Evolutionary conservation across 768 basidiomycete species (phyloP).

Genomic region (Termitomyces sp.): DNA sequence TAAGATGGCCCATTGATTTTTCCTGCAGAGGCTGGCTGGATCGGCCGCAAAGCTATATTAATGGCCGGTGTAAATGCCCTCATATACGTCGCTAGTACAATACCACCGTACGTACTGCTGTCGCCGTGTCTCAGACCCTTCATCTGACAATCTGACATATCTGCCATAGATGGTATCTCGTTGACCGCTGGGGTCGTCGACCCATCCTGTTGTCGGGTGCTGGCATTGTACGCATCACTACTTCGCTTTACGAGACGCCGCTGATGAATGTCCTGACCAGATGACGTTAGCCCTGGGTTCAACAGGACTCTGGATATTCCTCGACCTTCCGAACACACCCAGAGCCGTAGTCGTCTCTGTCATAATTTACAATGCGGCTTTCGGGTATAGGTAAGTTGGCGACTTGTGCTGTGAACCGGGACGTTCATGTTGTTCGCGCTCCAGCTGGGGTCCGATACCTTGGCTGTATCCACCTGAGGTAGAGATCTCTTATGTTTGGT

Average conservation of each 20-base stretch:
- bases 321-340: conserved; percentile 82
- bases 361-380: conserved; percentile 88
- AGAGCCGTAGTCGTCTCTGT: conserved; percentile 87
- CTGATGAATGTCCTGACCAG: conserved; percentile 25
- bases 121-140: background rate
- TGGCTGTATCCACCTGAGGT: conserved; percentile 87
- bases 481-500: conserved; percentile 2
- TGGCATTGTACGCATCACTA: conserved; percentile 47
- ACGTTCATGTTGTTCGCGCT: background rate
- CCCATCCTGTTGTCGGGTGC: conserved; percentile 85
- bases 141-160: background rate
- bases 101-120: conserved; percentile 67
- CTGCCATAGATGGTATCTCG: conserved; percentile 76
- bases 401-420: background rate
- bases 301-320: conserved; percentile 90
- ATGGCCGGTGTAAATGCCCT: conserved; percentile 95
- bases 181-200: conserved; percentile 87
- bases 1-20: conserved; percentile 4
- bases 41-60: conserved; percentile 86
- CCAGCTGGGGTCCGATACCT: conserved; percentile 81
- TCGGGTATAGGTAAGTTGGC: conserved; percentile 66
- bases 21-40: conserved; percentile 83
- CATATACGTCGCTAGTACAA: conserved; percentile 72
- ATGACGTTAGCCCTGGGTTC: conserved; percentile 77
- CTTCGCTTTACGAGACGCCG: background rate